Percentiles rank a stretch among this genome's conserved stretches.
These are phyloP conservation scores for Leishmania major DNA, from an alignment of 208 protist species.

Conservation along the genomic window DNA sequence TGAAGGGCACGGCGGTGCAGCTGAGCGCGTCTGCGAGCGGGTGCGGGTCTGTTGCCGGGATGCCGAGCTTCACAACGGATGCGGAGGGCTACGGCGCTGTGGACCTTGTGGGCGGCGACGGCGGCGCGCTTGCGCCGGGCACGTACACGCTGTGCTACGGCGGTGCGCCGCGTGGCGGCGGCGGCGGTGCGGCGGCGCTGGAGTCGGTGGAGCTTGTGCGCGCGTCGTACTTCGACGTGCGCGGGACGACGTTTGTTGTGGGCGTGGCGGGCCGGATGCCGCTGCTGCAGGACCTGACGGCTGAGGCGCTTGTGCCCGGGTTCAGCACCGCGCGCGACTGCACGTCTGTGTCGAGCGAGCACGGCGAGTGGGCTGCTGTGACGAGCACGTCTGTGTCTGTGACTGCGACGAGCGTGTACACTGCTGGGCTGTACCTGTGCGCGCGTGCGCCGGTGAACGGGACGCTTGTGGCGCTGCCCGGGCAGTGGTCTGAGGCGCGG, in stretches of 20 bases:
- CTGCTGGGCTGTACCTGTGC: constrained; percentile 49
- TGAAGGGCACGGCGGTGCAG: constrained; percentile 41
- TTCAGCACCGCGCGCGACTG: constrained; percentile 56
- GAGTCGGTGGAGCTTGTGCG: constrained; percentile 47
- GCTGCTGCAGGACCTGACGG: constrained; percentile 50
- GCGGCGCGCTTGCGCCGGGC: constrained; percentile 35
- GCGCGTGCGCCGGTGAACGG: constrained; percentile 53
- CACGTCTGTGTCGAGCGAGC: constrained; percentile 23
- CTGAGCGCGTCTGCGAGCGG: constrained; percentile 36
- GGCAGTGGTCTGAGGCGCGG: background rate
- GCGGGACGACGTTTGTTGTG: constrained; percentile 51
- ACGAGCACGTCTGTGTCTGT: constrained; percentile 39
- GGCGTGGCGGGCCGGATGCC: constrained; percentile 44
- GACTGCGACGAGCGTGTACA: constrained; percentile 28
- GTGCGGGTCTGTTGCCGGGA: constrained; percentile 20
- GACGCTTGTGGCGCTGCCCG: constrained; percentile 45
- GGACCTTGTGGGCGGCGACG: constrained; percentile 30
- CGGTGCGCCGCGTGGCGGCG: background rate
- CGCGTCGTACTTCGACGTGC: constrained; percentile 46
- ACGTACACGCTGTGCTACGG: constrained; percentile 62
- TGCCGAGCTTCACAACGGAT: constrained; percentile 58
- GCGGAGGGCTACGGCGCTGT: constrained; percentile 45
- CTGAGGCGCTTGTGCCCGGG: constrained; percentile 39
- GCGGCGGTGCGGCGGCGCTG: constrained; percentile 13
- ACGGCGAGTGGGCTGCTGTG: constrained; percentile 47